These are phyloP conservation scores for Salix purpurea DNA, from an alignment of 345 rosid genomes.

Conservation along the genomic window DNA sequence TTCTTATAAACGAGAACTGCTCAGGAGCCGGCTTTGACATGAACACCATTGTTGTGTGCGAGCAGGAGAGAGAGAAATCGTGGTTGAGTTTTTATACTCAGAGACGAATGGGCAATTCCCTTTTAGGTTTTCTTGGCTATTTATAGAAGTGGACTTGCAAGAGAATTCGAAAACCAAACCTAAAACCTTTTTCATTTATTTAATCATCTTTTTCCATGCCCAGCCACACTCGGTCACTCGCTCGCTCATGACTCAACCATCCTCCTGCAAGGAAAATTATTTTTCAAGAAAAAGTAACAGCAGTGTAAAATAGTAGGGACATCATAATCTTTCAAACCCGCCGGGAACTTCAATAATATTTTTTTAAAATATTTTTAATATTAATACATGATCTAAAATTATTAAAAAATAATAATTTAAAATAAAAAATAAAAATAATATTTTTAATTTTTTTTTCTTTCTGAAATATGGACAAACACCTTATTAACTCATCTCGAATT, in stretches of 20 bases:
- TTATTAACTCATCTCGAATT: background rate
- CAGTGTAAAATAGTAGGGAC: background rate
- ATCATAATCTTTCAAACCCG: background rate
- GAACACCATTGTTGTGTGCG: background rate
- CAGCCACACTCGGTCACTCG: too few relatives aligned
- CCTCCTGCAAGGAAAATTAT: background rate
- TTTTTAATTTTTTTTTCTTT: too few relatives aligned
- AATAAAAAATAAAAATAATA: too few relatives aligned
- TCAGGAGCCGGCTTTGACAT: slow-evolving; percentile 1
- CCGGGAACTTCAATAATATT: too few relatives aligned
- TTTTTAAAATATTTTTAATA: too few relatives aligned
- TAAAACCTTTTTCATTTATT: background rate
- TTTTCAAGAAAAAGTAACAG: background rate
- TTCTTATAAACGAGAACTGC: background rate
- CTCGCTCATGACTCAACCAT: background rate
- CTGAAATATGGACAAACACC: too few relatives aligned
- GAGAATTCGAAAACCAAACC: background rate
- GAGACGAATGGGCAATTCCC: background rate
- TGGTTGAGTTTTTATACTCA: background rate
- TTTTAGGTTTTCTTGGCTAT: background rate
- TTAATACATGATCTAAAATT: too few relatives aligned
- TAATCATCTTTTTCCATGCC: too few relatives aligned
- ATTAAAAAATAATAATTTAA: too few relatives aligned
- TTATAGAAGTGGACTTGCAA: background rate
- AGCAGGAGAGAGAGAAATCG: background rate